phyloP scores from a whole-genome alignment of 768 basidiomycete genomes.

The Phylloporus sp. region DNA sequence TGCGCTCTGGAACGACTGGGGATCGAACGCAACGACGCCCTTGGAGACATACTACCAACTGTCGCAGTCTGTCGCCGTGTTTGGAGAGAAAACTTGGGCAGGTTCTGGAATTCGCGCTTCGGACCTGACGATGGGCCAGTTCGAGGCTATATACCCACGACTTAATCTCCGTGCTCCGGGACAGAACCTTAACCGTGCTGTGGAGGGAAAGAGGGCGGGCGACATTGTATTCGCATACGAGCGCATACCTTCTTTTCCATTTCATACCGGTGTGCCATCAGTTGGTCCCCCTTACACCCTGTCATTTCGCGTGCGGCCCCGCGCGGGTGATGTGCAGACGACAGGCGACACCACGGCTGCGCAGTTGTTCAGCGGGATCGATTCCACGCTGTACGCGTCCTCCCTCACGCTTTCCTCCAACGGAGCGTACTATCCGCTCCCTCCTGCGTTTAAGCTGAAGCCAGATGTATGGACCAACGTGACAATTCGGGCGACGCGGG shows the following conservation, averaged over 20 bases:
- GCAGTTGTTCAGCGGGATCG: conserved; percentile 33
- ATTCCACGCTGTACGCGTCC: conserved; percentile 34
- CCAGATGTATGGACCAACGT: conserved; percentile 32
- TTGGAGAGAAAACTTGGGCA: conserved; percentile 43
- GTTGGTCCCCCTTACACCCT: conserved; percentile 44
- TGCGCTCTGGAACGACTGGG: conserved; percentile 44
- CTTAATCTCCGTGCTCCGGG: conserved; percentile 40
- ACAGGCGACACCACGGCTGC: conserved; percentile 14
- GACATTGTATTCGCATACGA: conserved; percentile 31
- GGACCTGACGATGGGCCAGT: conserved; percentile 34
- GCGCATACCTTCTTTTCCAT: conserved; percentile 13
- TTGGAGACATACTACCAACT: conserved; percentile 44
- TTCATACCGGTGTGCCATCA: conserved; percentile 32
- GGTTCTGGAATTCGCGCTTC: conserved; percentile 35
- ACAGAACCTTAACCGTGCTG: conserved; percentile 42
- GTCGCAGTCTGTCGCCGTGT: conserved; percentile 37
- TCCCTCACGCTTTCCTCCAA: conserved; percentile 40
- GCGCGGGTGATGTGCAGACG: conserved; percentile 9
- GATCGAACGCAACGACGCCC: conserved; percentile 42
- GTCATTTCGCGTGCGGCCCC: conserved; percentile 36
- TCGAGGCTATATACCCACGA: conserved; percentile 33
- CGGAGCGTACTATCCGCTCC: conserved; percentile 35
- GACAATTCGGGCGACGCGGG: conserved; percentile 35
- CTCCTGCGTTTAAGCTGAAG: conserved; percentile 26
- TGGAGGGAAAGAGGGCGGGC: conserved; percentile 22